phyloP scores from a whole-genome alignment of 2,329 filamentous ascomycete species.

The Microsporum ferrugineum region DNA sequence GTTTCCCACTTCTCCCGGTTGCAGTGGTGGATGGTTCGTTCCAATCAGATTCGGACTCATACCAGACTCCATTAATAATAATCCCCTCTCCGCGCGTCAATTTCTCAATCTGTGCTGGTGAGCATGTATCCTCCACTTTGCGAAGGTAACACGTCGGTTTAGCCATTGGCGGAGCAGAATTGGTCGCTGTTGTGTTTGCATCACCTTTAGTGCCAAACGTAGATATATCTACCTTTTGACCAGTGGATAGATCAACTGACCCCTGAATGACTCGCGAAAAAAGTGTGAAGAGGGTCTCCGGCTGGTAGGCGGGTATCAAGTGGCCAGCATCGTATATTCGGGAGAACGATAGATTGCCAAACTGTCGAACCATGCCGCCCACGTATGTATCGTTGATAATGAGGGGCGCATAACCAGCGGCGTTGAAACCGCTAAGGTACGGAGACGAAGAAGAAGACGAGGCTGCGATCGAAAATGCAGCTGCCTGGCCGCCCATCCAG shows the following conservation, averaged over 20 bases:
- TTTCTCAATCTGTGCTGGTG: constrained; percentile 20
- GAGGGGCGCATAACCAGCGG: constrained; percentile 40
- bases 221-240: constrained; percentile 15
- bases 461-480: constrained; percentile 49
- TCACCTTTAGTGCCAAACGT: constrained; percentile 41
- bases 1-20: background rate
- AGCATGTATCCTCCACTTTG: constrained; percentile 1
- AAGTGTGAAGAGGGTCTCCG: constrained; percentile 28
- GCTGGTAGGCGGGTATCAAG: constrained; percentile 27
- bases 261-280: constrained; percentile 27
- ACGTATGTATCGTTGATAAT: constrained; percentile 33
- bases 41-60: constrained; percentile 31
- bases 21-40: constrained; percentile 4
- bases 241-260: constrained; percentile 25
- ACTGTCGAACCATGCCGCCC: constrained; percentile 38
- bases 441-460: constrained; percentile 34
- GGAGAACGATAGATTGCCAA: constrained; percentile 40
- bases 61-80: constrained; percentile 50
- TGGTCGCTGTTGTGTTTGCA: constrained; percentile 46
- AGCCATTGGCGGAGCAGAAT: constrained; percentile 40
- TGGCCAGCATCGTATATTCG: constrained; percentile 41
- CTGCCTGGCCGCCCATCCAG: constrained; percentile 47
- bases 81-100: constrained; percentile 42
- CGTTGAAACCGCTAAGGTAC: constrained; percentile 38
- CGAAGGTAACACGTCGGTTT: constrained; percentile 49